Base-by-base conservation (phyloP, 768 basidiomycete species). In the Mycena sanguinolenta region DNA sequence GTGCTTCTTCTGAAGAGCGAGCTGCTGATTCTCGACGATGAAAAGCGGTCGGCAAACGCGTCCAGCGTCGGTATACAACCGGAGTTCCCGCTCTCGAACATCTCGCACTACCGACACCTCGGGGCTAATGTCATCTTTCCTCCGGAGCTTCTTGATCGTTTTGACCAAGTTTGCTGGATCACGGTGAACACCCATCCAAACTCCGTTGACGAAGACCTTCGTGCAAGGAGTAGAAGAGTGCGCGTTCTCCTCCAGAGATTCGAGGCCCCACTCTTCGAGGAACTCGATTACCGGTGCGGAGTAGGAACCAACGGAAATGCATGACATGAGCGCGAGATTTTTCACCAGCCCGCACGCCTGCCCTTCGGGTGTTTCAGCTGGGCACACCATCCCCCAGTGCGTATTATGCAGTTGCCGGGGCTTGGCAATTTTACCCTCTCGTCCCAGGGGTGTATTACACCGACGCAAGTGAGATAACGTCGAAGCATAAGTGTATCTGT, bases 381-480 rank as follows among this genome's bases (percentile, higher is more conserved):
- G 98, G 78, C 98, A 99, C 23, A 99, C 98, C 98, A 99, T 99
- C 42, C 98, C 98, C 98, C 98, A 99, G 76, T 99, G 98, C 0
- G 98, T 98, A 77, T 99, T 99, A 81, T 99, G 98, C 64, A 99
- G 85, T 76, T 99, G 98, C 75, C 98, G 98, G 65, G 98, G 98
- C 79, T 99, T 99, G 54, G 98, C 98, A 69, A 99, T 99, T 84
- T 99, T 99, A 65, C 97, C 97, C 80, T 99, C 98, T 68, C 98
- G 93, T 64, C 98, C 98, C 58, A 99, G 90, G 2, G 98, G 98
- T 0, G 98, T 99, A 79, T 99, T 99, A 78, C 95, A 97, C 32
- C 98, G 95, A 77, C 98, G 97, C 76, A 99, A 82, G 86, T 99
- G 98, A 4, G 98, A 99, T 14, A 99, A 84, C 0, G 98, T 99